These are phyloP conservation scores for Polytrichum commune DNA, from an alignment of 225 moss, liverwort and hornwort species.

Conservation along the genomic window DNA sequence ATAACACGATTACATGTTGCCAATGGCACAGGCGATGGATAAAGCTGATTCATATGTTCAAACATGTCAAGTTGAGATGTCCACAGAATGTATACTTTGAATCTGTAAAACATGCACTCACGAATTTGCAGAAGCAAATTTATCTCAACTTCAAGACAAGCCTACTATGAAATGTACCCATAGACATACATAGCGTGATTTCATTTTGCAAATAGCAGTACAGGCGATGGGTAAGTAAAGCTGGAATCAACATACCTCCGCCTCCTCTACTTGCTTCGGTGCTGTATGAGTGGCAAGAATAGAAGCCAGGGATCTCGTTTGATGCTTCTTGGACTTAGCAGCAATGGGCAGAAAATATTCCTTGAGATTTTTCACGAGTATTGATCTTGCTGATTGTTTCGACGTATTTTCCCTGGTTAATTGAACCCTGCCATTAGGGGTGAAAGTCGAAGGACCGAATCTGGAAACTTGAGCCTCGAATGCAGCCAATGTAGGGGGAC, in stretches of 20 bases:
- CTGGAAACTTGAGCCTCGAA: slow-evolving; percentile 59
- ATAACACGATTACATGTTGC: too few species aligned
- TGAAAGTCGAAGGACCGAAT: slow-evolving; percentile 35
- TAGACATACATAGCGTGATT: too few species aligned
- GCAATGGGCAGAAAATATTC: slow-evolving; percentile 22
- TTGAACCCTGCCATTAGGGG: slow-evolving; percentile 3
- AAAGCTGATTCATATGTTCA: too few species aligned
- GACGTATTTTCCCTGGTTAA: background rate
- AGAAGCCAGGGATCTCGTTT: slow-evolving; percentile 27
- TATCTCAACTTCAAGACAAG: too few species aligned
- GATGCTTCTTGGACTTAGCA: background rate
- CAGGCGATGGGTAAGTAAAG: too few species aligned
- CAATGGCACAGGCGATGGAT: too few species aligned
- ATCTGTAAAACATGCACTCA: background rate
- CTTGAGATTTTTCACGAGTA: slow-evolving; percentile 16
- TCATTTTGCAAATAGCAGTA: background rate
- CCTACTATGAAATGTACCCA: too few species aligned
- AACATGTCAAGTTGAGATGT: background rate
- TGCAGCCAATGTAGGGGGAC: slow-evolving; percentile 53
- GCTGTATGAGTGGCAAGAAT: slow-evolving; percentile 28
- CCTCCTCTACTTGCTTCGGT: slow-evolving; percentile 25
- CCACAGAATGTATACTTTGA: background rate
- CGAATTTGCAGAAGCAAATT: too few species aligned
- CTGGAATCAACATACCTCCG: slow-evolving; percentile 21
- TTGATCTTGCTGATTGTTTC: slow-evolving; percentile 9